Evolutionary conservation across 139 green algal species (phyloP), one percentile per base, ranked within the genome.

Genomic region (Picochlorum costavermella): DNA sequence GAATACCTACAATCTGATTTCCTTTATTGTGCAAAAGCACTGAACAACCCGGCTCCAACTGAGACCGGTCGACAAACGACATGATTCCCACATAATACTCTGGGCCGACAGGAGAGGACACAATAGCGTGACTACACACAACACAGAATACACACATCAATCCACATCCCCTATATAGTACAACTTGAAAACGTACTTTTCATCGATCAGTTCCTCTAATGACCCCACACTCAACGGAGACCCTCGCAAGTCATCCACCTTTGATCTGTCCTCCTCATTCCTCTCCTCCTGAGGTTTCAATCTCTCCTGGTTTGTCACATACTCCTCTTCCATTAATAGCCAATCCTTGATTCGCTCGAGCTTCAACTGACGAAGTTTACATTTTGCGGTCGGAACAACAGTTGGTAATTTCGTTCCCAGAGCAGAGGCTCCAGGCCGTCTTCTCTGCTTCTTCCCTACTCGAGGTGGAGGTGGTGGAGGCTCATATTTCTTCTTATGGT

Each of bases 281-380:
- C 87, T 79, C 68, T 98, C 90, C 50, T 97, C 90, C 46, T 92
- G 86, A 13, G 71, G 92, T 76, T 96, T 95, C 14, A 94, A 72
- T 51, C 75, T 73, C 71, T 87, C 93, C 71, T 98, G 92, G 66
- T 93, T 96, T 16, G 74, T 66, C 28, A 99, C 94, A 74, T 93
- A 99, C 78, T 99, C 94, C 74, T 99, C 90, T 81, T 99, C 94
- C 91, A 99, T 97, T 11, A 99, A 77, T 40, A 99, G 77, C 79
- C 92, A 99, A 71, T 99, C 94, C 76, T 99, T 98, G 17, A 99
- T 79, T 13, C 94, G 83, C 75, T 99, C 94, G 31, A 99, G 82
- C 80, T 98, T 98, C 0, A 99, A 77, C 65, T 96, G 70, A 14
- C 94, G 79, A 50, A 99, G 83, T 67, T 96, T 96, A 86, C 94